Conservation (phyloP, 495 filamentous ascomycete species). For the Aspergillus ellipticus region DNA sequence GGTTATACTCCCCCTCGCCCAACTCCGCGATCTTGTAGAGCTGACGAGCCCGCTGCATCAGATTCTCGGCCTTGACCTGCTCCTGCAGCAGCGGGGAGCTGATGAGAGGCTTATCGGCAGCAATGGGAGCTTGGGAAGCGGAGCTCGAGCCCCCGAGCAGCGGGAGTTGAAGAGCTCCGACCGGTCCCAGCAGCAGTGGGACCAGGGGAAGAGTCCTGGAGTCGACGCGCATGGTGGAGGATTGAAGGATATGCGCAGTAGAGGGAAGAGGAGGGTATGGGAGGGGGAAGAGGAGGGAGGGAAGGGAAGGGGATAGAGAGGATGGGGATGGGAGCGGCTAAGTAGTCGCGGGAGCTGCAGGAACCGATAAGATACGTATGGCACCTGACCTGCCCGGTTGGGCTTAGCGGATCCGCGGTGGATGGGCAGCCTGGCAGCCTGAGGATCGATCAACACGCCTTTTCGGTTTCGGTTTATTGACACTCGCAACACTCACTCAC, state of each 20-base stretch:
- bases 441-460: not conserved
- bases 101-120: slow-evolving; percentile 25
- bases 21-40: slow-evolving; percentile 55
- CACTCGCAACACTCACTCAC: too few relatives aligned
- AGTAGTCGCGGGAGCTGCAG: too few relatives aligned
- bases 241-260: not conserved
- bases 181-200: slow-evolving; percentile 7
- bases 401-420: not conserved
- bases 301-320: not conserved
- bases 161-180: slow-evolving; percentile 12
- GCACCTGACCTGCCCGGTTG: not conserved
- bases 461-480: too few relatives aligned
- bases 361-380: not conserved
- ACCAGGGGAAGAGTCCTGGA: not conserved
- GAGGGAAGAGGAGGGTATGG: not conserved
- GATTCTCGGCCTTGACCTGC: slow-evolving; percentile 48
- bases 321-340: too few relatives aligned
- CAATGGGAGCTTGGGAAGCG: not conserved
- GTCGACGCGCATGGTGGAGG: not conserved
- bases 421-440: too few relatives aligned
- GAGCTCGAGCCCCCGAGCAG: not conserved
- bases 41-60: slow-evolving; percentile 50
- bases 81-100: slow-evolving; percentile 50
- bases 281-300: not conserved
- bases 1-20: slow-evolving; percentile 51